A percentile compares a stretch with the other conserved stretches of the same genome.
These are phyloP conservation scores for Rhizophagus clarus DNA, from an alignment of 192 early-diverging fungal species.

Conservation along the genomic window DNA sequence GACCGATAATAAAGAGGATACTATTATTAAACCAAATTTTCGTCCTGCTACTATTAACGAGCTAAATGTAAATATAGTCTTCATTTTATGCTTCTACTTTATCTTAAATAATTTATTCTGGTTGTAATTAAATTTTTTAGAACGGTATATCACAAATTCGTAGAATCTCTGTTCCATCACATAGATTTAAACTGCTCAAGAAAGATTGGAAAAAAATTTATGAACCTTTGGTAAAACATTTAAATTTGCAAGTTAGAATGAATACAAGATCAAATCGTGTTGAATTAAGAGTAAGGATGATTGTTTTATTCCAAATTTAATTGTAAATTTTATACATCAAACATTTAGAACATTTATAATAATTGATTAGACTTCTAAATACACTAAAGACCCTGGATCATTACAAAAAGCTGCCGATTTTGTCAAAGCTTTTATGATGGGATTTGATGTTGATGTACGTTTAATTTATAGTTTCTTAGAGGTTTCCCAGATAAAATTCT, in stretches of 20 bases:
- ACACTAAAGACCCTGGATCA: constrained; percentile 86
- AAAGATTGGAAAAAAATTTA: constrained; percentile 96
- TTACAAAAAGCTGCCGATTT: constrained; percentile 98
- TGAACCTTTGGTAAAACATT: constrained; percentile 92
- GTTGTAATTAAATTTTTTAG: constrained; percentile 1
- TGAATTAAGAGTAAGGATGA: constrained; percentile 71
- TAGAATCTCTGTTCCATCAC: constrained; percentile 90
- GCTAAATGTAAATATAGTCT: neutral
- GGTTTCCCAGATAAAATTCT: too few relatives aligned
- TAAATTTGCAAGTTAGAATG: constrained; percentile 95
- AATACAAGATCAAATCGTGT: constrained; percentile 88
- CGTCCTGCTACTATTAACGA: neutral
- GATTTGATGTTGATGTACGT: constrained; percentile 80
- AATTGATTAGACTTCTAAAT: constrained; percentile 62
- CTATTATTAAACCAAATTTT: neutral
- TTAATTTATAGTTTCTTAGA: too few relatives aligned
- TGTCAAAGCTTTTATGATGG: constrained; percentile 88
- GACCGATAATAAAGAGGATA: neutral
- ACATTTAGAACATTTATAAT: too few relatives aligned
- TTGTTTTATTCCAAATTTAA: neutral
- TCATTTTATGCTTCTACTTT: too few relatives aligned
- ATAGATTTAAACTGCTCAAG: constrained; percentile 90
- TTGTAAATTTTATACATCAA: neutral
- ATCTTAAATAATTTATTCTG: too few relatives aligned
- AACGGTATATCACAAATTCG: constrained; percentile 58